Base-by-base conservation (phyloP, 2,329 filamentous ascomycete species). In the Tolypocladium ophioglossoides region DNA sequence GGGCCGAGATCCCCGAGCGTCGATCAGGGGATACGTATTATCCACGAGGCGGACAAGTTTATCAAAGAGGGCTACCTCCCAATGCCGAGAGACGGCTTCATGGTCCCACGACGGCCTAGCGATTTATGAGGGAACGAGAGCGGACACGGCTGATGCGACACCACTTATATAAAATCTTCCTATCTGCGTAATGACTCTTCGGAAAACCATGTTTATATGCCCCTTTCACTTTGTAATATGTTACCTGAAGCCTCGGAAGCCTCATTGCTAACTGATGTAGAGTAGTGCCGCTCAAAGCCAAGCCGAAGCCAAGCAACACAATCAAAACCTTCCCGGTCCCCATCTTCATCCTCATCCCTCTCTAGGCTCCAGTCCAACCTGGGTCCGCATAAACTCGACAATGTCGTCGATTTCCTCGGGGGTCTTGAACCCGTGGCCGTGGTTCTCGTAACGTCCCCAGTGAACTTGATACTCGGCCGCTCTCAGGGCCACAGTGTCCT, bases 391-490 rank as follows among this genome's bases (percentile, higher is more conserved):
- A 47, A 74, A 75, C 0, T 59, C 48, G 9, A 70, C 58, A 50
- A 77, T 70, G 60, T 78, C 73, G 57, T 78, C 58, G n/a, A 64
- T 61, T 40, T 62, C 72, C 47, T 78, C 72, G 0, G 74, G 74
- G 16, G 75, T 63, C 55, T 71, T 74, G 57, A 77, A 76, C 73
- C 76, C 78, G 56, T 78, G 75, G 0, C 74, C 75, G 35, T 69
- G 63, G 0, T 59, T 66, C 4, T 62, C 32, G 61, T 78, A 80
- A 0, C 56, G 38, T 52, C 69, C 48, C 41, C 49, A 58, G 4
- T 34, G 34, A 4, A 58, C 70, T 0, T 66, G 24, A 52, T 68
- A 70, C 1, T 66, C 70, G 37, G 68, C 55, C n/a, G 58, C 53
- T 10, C 49, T 34, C 54, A 77, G 56, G 4, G 63, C 32, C 3